phyloP scores from a whole-genome alignment of 2,329 filamentous ascomycete genomes.

The Cladosporium sp. region DNA sequence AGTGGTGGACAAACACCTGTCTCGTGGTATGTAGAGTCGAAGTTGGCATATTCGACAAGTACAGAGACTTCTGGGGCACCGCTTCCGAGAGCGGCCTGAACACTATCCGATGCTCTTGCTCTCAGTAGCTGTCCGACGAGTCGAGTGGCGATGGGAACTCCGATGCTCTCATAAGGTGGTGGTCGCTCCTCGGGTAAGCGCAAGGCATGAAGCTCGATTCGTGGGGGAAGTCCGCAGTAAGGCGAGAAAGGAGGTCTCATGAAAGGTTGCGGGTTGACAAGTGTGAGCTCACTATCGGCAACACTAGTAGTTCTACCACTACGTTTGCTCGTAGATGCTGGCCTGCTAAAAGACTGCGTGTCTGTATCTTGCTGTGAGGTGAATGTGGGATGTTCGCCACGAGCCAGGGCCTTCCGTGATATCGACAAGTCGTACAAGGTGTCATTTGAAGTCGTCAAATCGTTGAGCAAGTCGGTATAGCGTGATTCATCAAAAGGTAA shows the following conservation, averaged over 20 bases:
- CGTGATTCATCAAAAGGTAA: conserved; percentile 64
- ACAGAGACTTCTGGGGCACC: conserved; percentile 51
- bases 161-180: conserved; percentile 51
- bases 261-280: conserved; percentile 41
- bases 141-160: conserved; percentile 45
- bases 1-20: conserved; percentile 50
- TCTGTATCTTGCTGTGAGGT: conserved; percentile 19
- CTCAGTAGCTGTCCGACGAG: conserved; percentile 46
- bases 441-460: conserved; percentile 76
- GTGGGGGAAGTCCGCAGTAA: conserved; percentile 43
- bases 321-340: conserved; percentile 13
- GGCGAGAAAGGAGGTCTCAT: conserved; percentile 33
- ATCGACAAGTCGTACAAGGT: conserved; percentile 75
- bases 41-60: conserved; percentile 68
- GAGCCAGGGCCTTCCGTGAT: conserved; percentile 54
- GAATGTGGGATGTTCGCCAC: conserved; percentile 39
- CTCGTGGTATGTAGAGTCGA: conserved; percentile 48
- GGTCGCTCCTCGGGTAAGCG: conserved; percentile 49
- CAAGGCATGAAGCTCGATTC: conserved; percentile 45
- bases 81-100: conserved; percentile 38
- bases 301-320: conserved; percentile 26
- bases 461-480: conserved; percentile 72
- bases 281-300: conserved; percentile 44
- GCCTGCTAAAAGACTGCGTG: background rate
- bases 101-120: conserved; percentile 29